Percentiles rank a stretch among this genome's conserved stretches.
phyloP scores from a whole-genome alignment of 169 alveolate genomes.

The Perkinsus olseni region DNA sequence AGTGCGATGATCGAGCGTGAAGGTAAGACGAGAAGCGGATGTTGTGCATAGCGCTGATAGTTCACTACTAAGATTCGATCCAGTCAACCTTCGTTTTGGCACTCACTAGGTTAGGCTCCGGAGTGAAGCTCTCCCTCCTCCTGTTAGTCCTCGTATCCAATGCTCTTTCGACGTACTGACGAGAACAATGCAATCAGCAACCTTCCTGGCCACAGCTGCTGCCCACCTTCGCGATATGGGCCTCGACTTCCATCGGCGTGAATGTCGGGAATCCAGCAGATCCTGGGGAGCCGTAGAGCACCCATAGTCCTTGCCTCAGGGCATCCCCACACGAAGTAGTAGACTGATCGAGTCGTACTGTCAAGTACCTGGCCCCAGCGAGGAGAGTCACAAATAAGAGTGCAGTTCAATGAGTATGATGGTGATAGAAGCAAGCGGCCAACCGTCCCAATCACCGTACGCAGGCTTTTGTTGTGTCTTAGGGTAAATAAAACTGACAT shows the following conservation, averaged over 20 bases:
- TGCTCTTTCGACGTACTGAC: neutral
- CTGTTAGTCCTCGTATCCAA: neutral
- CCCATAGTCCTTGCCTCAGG: neutral
- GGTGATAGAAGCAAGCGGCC: no score
- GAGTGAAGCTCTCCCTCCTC: no score
- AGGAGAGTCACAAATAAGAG: no score
- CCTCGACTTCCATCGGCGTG: neutral
- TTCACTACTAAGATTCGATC: no score
- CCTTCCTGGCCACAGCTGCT: neutral
- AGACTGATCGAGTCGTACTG: neutral
- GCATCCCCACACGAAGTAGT: neutral
- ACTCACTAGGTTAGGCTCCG: no score
- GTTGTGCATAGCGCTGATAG: no score
- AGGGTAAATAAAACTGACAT: neutral
- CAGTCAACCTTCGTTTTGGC: no score
- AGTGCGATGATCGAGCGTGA: no score
- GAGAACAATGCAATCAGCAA: neutral
- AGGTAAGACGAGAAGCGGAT: no score
- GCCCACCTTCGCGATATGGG: neutral
- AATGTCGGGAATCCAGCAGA: neutral
- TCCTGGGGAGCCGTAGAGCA: neutral
- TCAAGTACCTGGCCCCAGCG: neutral
- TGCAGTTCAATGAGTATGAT: no score
- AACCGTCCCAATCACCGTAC: no score
- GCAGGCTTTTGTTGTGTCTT: neutral